Conservation (phyloP, 176 grass and related monocot species). For the Musa acuminata region DNA sequence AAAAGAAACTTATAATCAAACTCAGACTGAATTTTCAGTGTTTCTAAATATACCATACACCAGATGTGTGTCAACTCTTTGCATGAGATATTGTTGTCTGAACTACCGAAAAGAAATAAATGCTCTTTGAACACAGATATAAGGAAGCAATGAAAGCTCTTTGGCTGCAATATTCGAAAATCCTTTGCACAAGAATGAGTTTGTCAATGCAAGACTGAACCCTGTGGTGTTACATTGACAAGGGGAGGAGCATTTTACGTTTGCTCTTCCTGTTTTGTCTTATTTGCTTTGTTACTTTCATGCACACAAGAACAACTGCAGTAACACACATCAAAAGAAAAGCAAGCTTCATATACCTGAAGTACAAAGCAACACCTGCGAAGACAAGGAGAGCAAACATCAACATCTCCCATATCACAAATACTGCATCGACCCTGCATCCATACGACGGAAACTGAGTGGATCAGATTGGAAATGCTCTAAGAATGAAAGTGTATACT, state of each 20-base stretch:
- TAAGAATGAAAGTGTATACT: no score
- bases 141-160: not conserved
- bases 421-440: conserved; percentile 35
- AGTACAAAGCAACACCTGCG: conserved; percentile 38
- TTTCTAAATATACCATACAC: not conserved
- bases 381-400: conserved; percentile 43
- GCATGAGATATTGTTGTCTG: not conserved
- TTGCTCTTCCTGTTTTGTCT: conserved; percentile 34
- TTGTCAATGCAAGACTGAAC: not conserved
- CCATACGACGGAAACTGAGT: not conserved
- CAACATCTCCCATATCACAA: conserved; percentile 40
- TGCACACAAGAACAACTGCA: conserved; percentile 27
- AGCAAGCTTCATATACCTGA: conserved; percentile 29
- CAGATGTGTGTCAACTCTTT: not conserved
- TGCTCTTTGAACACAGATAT: not conserved
- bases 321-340: conserved; percentile 28
- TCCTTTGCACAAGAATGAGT: not conserved
- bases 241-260: conserved; percentile 40
- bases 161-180: not conserved
- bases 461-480: no score
- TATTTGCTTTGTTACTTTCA: conserved; percentile 36
- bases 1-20: no score
- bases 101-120: not conserved
- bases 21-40: no score
- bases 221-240: conserved; percentile 34